Evolutionary conservation across 495 filamentous ascomycete genomes (phyloP), one percentile per base, ranked within the genome.

Genomic region (Elaphomyces granulatus): DNA sequence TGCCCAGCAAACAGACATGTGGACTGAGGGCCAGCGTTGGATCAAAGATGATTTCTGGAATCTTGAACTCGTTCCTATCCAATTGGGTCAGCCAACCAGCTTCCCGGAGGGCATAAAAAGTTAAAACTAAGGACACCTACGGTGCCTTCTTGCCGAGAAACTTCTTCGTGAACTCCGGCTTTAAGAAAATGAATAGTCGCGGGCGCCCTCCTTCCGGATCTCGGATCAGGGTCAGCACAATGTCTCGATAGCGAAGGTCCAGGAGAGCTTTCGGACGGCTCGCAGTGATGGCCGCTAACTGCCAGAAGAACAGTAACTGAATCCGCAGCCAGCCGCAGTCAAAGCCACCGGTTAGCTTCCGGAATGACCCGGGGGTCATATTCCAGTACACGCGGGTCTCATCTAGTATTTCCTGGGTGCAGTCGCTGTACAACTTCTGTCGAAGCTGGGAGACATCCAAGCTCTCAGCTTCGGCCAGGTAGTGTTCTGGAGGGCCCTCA

Each of bases 311-410:
- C 32, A 49, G 50, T 4, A 60, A 40, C 33, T 67, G 37, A 32
- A 63, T 56, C 8, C 52, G 47, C 6, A 43, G 45, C 53, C 42
- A 55, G 17, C 59, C 49, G 49, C 34, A 51, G 20, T 30, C 9
- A 49, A 58, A 66, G 3, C 37, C n/a, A n/a, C n/a, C n/a, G n/a
- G n/a, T n/a, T 59, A 34, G 48, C 57, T 43, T 64, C 47, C 6
- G 38, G 60, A 17, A 48, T 64, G 4, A 42, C 43, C 30, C 64
- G 37, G n/a, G 56, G 36, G 10, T 54, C 48, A 17, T 20, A 34
- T 57, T 41, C 46, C 43, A 61, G 38, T 51, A 53, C 34, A 50
- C 35, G 20, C 34, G 15, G 28, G 47, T 49, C 36, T 56, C 20
- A 34, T 56, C 51, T 20, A 56, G 41, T 4, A 32, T 51, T 36